A percentile compares a stretch with the other conserved stretches of the same genome.
Evolutionary conservation across 148 eudicot genomes (phyloP).

Genomic region (Vaccinium macrocarpon): DNA sequence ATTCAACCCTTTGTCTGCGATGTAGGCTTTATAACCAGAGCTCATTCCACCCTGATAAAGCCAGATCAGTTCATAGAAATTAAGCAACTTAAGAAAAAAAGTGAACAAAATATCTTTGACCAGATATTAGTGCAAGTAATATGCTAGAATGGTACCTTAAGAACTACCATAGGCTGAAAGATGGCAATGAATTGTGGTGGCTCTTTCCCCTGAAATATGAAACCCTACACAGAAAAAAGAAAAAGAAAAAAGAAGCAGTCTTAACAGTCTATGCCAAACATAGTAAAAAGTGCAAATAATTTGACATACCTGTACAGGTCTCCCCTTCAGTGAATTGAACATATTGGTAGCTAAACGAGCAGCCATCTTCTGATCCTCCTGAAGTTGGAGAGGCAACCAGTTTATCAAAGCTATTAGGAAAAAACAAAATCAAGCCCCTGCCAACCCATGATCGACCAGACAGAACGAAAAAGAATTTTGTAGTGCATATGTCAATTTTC

Average conservation of each 20-base stretch:
- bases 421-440: not conserved
- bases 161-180: conserved; percentile 93
- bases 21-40: conserved; percentile 73
- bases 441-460: not conserved
- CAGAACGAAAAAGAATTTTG: not conserved
- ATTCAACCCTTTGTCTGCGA: conserved; percentile 75
- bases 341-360: conserved; percentile 73
- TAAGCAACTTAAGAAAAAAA: conserved; percentile 13
- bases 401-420: not conserved
- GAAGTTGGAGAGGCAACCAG: conserved; percentile 21
- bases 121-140: not conserved
- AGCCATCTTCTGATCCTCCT: conserved; percentile 89
- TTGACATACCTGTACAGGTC: conserved; percentile 82
- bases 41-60: conserved; percentile 81
- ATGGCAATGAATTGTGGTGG: conserved; percentile 94
- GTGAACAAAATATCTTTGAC: conserved; percentile 9
- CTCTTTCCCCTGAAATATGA: conserved; percentile 86
- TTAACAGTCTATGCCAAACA: not conserved
- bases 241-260: not conserved
- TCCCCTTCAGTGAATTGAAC: conserved; percentile 90
- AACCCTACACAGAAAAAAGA: conserved; percentile 50
- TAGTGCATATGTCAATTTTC: not conserved
- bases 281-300: conserved; percentile 17
- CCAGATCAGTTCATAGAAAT: conserved; percentile 14
- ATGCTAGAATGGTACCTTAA: conserved; percentile 60